A percentile compares a stretch with the other conserved stretches of the same genome.
Conservation (phyloP, 169 alveolate species). For the Fabrea salina region DNA sequence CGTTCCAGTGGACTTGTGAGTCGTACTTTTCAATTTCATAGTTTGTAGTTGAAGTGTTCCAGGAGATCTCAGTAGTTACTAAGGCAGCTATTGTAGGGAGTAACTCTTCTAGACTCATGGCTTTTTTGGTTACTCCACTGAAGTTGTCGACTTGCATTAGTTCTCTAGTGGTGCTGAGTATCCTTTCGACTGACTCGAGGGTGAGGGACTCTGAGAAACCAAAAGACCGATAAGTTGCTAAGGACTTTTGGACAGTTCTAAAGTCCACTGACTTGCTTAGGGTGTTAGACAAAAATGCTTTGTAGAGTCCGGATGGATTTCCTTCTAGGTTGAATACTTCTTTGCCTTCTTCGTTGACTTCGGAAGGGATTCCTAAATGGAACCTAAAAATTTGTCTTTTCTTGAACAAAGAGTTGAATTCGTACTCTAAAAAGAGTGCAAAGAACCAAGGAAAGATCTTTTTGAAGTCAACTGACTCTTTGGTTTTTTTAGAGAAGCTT, state of each 20-base stretch:
- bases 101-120: background rate
- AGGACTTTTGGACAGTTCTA: background rate
- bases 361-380: slow-evolving; percentile 8
- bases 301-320: background rate
- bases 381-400: background rate
- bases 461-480: background rate
- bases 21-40: slow-evolving; percentile 13
- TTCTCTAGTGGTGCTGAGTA: background rate
- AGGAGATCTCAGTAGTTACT: background rate
- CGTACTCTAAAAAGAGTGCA: background rate
- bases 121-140: background rate
- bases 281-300: background rate
- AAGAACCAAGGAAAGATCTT: background rate
- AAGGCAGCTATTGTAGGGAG: background rate
- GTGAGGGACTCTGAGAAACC: background rate
- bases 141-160: background rate
- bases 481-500: too few species aligned
- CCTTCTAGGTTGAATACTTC: background rate
- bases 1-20: background rate
- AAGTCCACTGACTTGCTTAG: background rate
- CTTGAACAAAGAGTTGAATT: background rate
- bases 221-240: background rate
- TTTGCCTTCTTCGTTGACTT: background rate
- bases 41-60: background rate
- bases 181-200: background rate